Base-by-base conservation (phyloP, 2,329 filamentous ascomycete species). In the Penicillium sp. region DNA sequence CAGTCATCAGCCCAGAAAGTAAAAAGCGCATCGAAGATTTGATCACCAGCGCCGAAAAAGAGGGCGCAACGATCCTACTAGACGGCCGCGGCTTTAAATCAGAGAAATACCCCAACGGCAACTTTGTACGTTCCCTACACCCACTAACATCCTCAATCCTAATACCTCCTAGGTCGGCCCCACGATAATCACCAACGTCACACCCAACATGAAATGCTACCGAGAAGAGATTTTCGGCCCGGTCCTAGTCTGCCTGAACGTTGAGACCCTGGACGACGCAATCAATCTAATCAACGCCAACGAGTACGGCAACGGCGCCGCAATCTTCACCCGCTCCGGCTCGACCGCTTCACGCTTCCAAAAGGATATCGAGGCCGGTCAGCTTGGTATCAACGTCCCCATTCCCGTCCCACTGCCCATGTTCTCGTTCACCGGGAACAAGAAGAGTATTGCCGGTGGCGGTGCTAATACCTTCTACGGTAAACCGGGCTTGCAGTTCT, bases 381-480 rank as follows among this genome's bases (percentile, higher is more conserved):
- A 82, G 64, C 68, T 82, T 14, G 79, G 79, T 39, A 76, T 82
- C 66, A 82, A 82, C 51, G 79, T 82, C 1, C 77, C 77, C 29
- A 81, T 82, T 49, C 78, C 77, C 18, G 77, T 81, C 4, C 72
- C 72, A 10, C 59, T 79, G 39, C 76, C 76, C 53, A 78, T 79
- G 74, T 79, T 79, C 66, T 73, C 69, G 43, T 79, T 79, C 64
- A 81, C 78, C 2, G 78, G 78, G 12, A 82, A 82, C 72, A 90
- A 98, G 81, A 89, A 84, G 75, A 87, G 81, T 57, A 75, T 96
- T 40, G 92, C 92, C 0, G 92, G 90, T 37, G 89, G 89, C 35
- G 90, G 92, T 44, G 84, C 85, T 25, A 94, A 79, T 69, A 94
- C 88, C 11, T 96, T 98, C 64, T 98, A 98, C 68, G 92, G 92